Conservation (phyloP, 1,284 basidiomycete genomes). For the Papiliotrema flavescens region DNA sequence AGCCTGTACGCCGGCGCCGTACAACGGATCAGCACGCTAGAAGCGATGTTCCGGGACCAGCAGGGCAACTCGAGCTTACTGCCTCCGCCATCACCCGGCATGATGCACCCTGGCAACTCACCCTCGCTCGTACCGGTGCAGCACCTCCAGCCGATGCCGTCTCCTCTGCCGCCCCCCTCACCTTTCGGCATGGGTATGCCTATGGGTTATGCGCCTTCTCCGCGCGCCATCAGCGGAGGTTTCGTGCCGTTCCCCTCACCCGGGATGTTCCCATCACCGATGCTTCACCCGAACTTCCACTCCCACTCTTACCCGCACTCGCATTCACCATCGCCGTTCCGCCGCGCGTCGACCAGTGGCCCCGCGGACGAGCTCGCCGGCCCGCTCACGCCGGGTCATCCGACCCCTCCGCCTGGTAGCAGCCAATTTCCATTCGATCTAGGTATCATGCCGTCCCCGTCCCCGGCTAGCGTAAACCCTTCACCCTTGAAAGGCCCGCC, state of each 20-base stretch:
- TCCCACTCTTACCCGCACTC: slow-evolving; percentile 1
- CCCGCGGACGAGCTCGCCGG: slow-evolving; percentile 26
- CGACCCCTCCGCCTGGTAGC: not conserved
- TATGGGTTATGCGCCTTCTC: slow-evolving; percentile 1
- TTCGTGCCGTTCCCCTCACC: slow-evolving; percentile 20
- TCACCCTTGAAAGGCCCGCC: slow-evolving; percentile 6
- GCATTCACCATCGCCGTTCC: slow-evolving; percentile 19
- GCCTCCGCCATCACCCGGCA: slow-evolving; percentile 3
- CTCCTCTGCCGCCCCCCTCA: slow-evolving; percentile 9
- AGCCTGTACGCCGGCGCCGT: slow-evolving; percentile 15
- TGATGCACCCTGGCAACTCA: not conserved
- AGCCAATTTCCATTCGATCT: slow-evolving; percentile 12
- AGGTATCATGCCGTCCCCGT: slow-evolving; percentile 8
- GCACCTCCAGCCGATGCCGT: slow-evolving; percentile 5
- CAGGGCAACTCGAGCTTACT: not conserved
- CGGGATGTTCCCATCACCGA: slow-evolving; percentile 29
- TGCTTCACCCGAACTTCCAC: slow-evolving; percentile 18
- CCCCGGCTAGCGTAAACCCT: not conserved
- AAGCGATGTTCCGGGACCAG: slow-evolving; percentile 3
- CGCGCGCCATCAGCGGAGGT: slow-evolving; percentile 5
- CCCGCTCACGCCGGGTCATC: slow-evolving; percentile 27
- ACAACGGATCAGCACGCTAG: slow-evolving; percentile 5
- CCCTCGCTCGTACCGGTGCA: not conserved
- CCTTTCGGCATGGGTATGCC: not conserved
- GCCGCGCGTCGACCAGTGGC: slow-evolving; percentile 15